Base-by-base conservation (phyloP, 192 early-diverging fungal genomes). In the Lobosporangium transversale region DNA sequence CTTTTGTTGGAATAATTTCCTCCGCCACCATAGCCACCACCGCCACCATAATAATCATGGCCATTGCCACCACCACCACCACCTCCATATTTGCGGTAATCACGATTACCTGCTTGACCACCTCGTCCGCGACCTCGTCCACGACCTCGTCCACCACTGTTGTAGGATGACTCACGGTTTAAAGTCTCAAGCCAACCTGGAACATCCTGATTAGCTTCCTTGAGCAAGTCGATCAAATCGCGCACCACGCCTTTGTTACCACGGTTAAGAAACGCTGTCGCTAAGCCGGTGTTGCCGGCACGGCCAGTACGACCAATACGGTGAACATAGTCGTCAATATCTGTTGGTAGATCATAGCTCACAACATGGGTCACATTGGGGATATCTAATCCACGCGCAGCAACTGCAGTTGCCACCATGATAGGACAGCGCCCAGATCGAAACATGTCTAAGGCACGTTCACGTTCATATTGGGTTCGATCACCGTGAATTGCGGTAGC, bases 261-360 rank as follows among this genome's bases (percentile, higher is more conserved):
- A 36, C 90, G 88, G 86, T 95, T 95, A 80, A 98, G 97, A 86
- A 98, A 98, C 33, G 94, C 93, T 7, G 95, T 97, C 33, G 95
- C 93, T 23, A 89, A 81, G 53, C 95, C 96, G 33, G 86, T 88
- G 84, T 97, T 97, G 58, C 95, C 95, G 47, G 95, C 96, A 86
- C 96, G 93, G 54, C 93, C 96, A 35, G 96, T 98, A 88, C 96
- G 94, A 70, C 96, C 96, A 66, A 97, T 95, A 64, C 96, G 90
- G 84, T 98, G 96, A 23, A 98, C 95, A 84, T 95, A 98, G 76
- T 99, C 97, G 81, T 98, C 95, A 70, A 93, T 90, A 65, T 98
- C 96, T 7, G 89, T 93, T 23, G 97, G 96, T 58, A 99, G 84
- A 58, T 99, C 97, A 79, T 92, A 98, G 83, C 94, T 95, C 79